These are phyloP conservation scores for Rosa multiflora DNA, from an alignment of 306 rosid genomes.

Conservation along the genomic window DNA sequence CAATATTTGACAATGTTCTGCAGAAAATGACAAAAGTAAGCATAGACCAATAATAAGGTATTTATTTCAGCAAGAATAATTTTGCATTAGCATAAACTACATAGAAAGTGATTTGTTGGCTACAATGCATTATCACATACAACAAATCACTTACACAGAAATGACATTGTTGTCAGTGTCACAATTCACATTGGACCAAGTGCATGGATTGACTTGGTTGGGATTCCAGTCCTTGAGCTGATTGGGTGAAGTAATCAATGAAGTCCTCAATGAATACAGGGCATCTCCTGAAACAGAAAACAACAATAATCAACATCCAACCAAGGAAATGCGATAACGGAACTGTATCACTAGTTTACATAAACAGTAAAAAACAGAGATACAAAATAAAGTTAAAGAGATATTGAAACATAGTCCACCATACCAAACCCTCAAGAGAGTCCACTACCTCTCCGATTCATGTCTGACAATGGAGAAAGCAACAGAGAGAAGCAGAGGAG, in stretches of 20 bases:
- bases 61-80: constrained; percentile 16
- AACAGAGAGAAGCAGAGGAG: background rate
- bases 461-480: background rate
- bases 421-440: background rate
- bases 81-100: constrained; percentile 9
- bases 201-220: constrained; percentile 93
- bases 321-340: constrained; percentile 17
- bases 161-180: constrained; percentile 44
- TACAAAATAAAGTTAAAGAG: background rate
- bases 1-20: constrained; percentile 88
- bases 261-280: constrained; percentile 50
- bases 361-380: constrained; percentile 17
- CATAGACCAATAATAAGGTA: constrained; percentile 15
- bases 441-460: background rate
- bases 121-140: background rate
- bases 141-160: constrained; percentile 67
- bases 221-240: constrained; percentile 87
- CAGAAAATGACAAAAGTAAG: constrained; percentile 35
- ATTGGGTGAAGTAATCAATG: constrained; percentile 59
- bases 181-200: constrained; percentile 85
- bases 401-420: background rate
- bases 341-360: constrained; percentile 10
- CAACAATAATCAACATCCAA: constrained; percentile 22
- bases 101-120: constrained; percentile 19
- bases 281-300: constrained; percentile 75